These are phyloP conservation scores for Blakeslea trispora DNA, from an alignment of 371 early-diverging fungal species.

Conservation along the genomic window DNA sequence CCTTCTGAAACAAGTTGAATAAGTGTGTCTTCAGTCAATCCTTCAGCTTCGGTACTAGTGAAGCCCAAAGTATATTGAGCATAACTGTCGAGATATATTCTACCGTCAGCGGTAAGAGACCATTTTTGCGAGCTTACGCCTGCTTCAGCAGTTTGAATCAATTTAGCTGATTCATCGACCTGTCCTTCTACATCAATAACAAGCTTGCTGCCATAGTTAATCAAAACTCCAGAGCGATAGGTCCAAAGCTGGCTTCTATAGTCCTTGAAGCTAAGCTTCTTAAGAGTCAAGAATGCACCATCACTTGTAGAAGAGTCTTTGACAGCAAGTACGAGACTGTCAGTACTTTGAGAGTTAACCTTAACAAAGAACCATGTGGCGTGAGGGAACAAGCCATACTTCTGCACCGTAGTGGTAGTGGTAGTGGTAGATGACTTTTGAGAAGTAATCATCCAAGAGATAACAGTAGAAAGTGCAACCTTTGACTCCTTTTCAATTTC, in stretches of 20 bases:
- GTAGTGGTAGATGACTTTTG: constrained; percentile 22
- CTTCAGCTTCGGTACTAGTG: constrained; percentile 15
- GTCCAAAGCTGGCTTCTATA: constrained; percentile 55
- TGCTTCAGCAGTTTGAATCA: constrained; percentile 29
- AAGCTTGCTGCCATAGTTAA: constrained; percentile 55
- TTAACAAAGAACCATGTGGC: constrained; percentile 46
- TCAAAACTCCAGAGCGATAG: constrained; percentile 48
- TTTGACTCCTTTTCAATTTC: constrained; percentile 29
- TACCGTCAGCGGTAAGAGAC: constrained; percentile 40
- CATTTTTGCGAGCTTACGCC: constrained; percentile 37
- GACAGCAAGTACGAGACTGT: constrained; percentile 36
- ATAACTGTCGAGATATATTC: constrained; percentile 38
- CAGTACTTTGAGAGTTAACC: constrained; percentile 17
- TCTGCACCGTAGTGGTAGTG: constrained; percentile 10
- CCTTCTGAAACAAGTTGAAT: constrained; percentile 12
- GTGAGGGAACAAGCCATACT: constrained; percentile 39
- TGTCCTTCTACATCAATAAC: constrained; percentile 41
- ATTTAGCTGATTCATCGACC: constrained; percentile 16
- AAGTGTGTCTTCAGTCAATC: constrained; percentile 9
- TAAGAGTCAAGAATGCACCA: constrained; percentile 21
- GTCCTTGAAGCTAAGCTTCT: constrained; percentile 37
- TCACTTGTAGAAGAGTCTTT: constrained; percentile 16
- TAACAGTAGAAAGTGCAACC: constrained; percentile 27
- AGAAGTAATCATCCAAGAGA: constrained; percentile 25
- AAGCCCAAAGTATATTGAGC: constrained; percentile 30